Percentiles rank a stretch among this genome's conserved stretches.
These are phyloP conservation scores for Boletus fagicola DNA, from an alignment of 768 basidiomycete species.

Conservation along the genomic window DNA sequence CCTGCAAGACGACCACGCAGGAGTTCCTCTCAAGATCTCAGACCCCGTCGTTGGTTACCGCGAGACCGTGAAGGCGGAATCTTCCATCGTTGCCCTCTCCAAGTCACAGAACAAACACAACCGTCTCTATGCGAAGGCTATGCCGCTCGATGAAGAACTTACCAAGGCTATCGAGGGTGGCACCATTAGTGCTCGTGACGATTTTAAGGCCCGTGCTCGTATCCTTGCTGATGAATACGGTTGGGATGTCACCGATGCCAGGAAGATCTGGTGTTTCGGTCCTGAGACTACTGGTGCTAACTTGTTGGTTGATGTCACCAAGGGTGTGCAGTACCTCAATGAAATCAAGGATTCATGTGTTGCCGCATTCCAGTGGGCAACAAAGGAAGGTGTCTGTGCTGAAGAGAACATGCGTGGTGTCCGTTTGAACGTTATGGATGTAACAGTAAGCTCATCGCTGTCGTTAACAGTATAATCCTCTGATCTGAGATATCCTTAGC, in stretches of 20 bases:
- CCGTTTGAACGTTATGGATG: slow-evolving; percentile 94
- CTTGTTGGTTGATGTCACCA: slow-evolving; percentile 95
- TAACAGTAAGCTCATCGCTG: slow-evolving; percentile 60
- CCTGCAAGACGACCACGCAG: slow-evolving; percentile 99
- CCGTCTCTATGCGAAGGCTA: slow-evolving; percentile 90
- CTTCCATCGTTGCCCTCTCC: slow-evolving; percentile 92
- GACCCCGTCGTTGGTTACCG: slow-evolving; percentile 97
- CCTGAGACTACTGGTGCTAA: slow-evolving; percentile 98
- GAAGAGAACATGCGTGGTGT: slow-evolving; percentile 99
- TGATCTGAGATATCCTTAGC: slow-evolving; percentile 40
- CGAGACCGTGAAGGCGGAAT: slow-evolving; percentile 96
- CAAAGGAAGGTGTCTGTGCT: slow-evolving; percentile 94
- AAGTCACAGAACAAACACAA: slow-evolving; percentile 99
- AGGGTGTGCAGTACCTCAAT: slow-evolving; percentile 98
- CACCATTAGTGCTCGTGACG: slow-evolving; percentile 85
- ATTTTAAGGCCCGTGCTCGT: slow-evolving; percentile 96
- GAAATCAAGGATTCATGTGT: slow-evolving; percentile 99
- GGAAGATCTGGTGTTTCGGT: slow-evolving; percentile 99
- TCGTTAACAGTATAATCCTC: not conserved
- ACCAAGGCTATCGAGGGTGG: slow-evolving; percentile 90
- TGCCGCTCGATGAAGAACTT: slow-evolving; percentile 93
- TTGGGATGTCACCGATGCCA: slow-evolving; percentile 99
- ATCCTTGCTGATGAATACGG: slow-evolving; percentile 93
- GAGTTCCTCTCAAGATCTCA: slow-evolving; percentile 97
- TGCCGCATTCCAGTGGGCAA: slow-evolving; percentile 99